phyloP scores from a whole-genome alignment of 805 yeast species.

The Candida bentonensis region DNA sequence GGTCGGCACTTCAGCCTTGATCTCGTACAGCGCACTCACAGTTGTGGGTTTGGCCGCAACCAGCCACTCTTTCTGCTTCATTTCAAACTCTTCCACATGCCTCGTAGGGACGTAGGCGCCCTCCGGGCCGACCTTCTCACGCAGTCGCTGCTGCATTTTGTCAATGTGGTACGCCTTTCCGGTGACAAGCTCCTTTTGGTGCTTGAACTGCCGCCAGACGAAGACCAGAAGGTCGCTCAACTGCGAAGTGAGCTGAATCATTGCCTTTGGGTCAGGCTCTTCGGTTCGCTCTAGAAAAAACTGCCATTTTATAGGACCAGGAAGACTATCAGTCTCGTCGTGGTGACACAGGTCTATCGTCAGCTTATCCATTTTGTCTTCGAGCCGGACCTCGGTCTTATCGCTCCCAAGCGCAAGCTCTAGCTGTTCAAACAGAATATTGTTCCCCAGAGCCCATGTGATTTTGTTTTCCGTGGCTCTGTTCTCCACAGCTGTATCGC shows the following conservation, averaged over 20 bases:
- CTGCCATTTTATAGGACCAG: background rate
- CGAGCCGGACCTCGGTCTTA: too few relatives aligned
- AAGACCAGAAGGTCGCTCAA: background rate
- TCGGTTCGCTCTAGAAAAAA: background rate
- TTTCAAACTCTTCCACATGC: background rate
- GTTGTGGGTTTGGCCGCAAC: background rate
- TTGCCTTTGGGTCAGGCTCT: background rate
- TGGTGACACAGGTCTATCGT: too few relatives aligned
- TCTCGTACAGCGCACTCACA: background rate
- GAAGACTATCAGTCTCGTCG: background rate
- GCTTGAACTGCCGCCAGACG: background rate
- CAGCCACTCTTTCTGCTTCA: background rate
- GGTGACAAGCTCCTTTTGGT: background rate
- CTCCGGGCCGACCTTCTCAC: background rate
- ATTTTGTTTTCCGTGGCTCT: background rate
- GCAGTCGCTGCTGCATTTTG: background rate
- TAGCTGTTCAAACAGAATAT: too few relatives aligned
- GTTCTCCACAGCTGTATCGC: background rate
- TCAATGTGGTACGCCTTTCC: background rate
- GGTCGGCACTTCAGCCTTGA: background rate
- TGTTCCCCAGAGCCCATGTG: background rate
- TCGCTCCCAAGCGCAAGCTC: too few relatives aligned
- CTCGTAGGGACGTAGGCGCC: background rate
- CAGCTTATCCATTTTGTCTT: too few relatives aligned
- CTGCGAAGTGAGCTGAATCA: background rate